These are phyloP conservation scores for Aureobasidium sp. DNA, from an alignment of 2,329 filamentous ascomycete species.

Conservation along the genomic window DNA sequence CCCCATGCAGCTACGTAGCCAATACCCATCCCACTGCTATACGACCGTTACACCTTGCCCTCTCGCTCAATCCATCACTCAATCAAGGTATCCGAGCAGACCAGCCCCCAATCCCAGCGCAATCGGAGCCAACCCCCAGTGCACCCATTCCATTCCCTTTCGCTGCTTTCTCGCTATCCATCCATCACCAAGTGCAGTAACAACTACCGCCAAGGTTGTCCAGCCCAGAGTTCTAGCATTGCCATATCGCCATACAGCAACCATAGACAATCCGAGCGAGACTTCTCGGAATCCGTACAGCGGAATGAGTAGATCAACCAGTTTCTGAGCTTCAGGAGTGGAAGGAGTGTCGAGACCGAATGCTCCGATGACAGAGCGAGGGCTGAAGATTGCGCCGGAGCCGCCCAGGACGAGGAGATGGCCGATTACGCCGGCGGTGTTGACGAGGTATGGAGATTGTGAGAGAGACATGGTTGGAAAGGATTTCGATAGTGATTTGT, in stretches of 20 bases:
- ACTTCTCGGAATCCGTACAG: not conserved
- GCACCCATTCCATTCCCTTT: not conserved
- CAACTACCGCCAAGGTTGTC: not conserved
- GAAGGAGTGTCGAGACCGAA: not conserved
- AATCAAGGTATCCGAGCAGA: not conserved
- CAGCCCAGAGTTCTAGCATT: not conserved
- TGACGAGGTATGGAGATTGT: constrained; percentile 83
- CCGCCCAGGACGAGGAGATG: not conserved
- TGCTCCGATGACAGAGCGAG: not conserved
- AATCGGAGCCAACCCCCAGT: not conserved
- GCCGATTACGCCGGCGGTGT: constrained; percentile 46
- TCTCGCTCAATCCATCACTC: not conserved
- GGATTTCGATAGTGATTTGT: not conserved
- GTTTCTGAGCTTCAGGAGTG: not conserved
- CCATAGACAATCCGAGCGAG: not conserved
- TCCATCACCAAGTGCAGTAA: not conserved
- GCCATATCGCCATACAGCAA: not conserved
- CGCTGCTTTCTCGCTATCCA: not conserved
- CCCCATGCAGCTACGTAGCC: too few species aligned
- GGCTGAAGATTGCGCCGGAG: not conserved
- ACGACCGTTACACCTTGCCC: too few species aligned
- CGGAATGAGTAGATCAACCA: not conserved
- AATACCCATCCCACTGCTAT: too few species aligned
- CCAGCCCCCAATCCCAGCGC: not conserved
- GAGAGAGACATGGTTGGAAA: constrained; percentile 74